Percentiles rank a stretch among this genome's conserved stretches.
Evolutionary conservation across 129 eudicot species (phyloP).

Genomic region (Centrapalus pauciflorus): DNA sequence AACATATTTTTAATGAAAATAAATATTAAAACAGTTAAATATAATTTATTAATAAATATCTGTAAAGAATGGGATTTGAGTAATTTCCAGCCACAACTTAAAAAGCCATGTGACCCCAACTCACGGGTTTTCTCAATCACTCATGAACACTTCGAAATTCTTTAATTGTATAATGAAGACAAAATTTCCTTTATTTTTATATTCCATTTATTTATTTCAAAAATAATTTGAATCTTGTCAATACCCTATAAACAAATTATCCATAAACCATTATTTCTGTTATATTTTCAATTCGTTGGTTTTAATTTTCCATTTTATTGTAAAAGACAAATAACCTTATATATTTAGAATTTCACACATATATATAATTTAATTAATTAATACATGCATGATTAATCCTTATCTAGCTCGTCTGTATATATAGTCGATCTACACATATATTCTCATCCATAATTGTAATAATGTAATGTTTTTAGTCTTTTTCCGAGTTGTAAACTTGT

Average conservation of each 20-base stretch:
- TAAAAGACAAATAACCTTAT: slow-evolving; percentile 10
- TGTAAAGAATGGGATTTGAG: not conserved
- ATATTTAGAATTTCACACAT: slow-evolving; percentile 9
- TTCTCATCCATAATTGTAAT: not conserved
- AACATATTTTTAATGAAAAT: no score
- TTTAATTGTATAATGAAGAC: slow-evolving; percentile 17
- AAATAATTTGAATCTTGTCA: slow-evolving; percentile 24
- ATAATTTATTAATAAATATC: not conserved
- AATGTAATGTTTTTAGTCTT: not conserved
- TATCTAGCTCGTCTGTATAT: not conserved
- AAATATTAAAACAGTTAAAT: no score
- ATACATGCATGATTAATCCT: not conserved
- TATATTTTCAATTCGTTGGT: not conserved
- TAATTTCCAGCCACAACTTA: slow-evolving; percentile 25
- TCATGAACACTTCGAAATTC: slow-evolving; percentile 26
- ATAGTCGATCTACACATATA: slow-evolving; percentile 7
- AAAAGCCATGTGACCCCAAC: slow-evolving; percentile 26
- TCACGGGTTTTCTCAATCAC: slow-evolving; percentile 33
- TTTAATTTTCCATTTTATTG: no score
- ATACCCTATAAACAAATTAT: not conserved
- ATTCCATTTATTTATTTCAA: not conserved
- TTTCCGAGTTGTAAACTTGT: slow-evolving; percentile 6
- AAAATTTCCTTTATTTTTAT: slow-evolving; percentile 10
- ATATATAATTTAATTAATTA: no score
- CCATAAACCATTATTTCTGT: not conserved